These are phyloP conservation scores for Taiozyma sp. DNA, from an alignment of 1,139 yeast genomes.

Conservation along the genomic window DNA sequence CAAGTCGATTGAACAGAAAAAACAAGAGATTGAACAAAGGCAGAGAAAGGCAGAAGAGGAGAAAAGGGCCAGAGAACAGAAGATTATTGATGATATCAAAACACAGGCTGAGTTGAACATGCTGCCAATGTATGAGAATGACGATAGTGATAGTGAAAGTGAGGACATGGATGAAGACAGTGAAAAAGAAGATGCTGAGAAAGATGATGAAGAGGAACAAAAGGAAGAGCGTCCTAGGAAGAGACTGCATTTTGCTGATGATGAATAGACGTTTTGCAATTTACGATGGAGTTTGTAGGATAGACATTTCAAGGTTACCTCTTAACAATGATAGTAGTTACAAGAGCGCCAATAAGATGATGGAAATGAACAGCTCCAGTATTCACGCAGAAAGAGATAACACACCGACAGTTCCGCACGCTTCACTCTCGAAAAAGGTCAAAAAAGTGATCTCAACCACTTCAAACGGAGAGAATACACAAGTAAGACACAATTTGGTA, in stretches of 20 bases:
- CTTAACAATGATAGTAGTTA: too few relatives aligned
- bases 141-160: slow-evolving; percentile 5
- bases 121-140: slow-evolving; percentile 25
- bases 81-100: slow-evolving; percentile 15
- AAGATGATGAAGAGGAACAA: slow-evolving; percentile 3
- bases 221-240: slow-evolving; percentile 8
- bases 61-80: slow-evolving; percentile 11
- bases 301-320: too few relatives aligned
- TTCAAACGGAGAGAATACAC: too few relatives aligned
- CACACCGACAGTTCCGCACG: too few relatives aligned
- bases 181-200: slow-evolving; percentile 3
- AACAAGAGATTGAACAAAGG: slow-evolving; percentile 26
- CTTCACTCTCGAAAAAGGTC: too few relatives aligned
- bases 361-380: too few relatives aligned
- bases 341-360: too few relatives aligned
- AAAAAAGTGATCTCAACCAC: too few relatives aligned
- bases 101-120: slow-evolving; percentile 14
- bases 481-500: too few relatives aligned
- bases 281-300: not conserved
- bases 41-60: slow-evolving; percentile 16
- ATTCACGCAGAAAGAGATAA: too few relatives aligned
- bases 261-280: not conserved
- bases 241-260: slow-evolving; percentile 14
- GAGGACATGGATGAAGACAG: slow-evolving; percentile 12
- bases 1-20: slow-evolving; percentile 1